Conservation (phyloP, 306 rosid genomes). For the Cyclanthera cordifolia region DNA sequence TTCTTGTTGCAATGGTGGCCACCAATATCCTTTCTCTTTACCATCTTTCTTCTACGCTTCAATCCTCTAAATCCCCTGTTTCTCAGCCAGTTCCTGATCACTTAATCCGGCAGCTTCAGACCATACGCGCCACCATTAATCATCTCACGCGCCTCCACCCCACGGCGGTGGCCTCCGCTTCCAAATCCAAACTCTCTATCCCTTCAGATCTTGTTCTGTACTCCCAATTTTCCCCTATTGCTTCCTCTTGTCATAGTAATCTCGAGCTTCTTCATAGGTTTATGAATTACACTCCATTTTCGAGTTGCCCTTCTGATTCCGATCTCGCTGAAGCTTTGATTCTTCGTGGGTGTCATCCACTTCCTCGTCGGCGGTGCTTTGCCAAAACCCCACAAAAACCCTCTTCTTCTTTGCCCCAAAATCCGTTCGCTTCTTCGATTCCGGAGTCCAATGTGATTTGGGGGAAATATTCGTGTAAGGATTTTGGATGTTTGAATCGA, state of each 20-base stretch:
- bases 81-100: conserved; percentile 57
- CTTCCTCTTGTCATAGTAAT: conserved; percentile 70
- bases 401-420: conserved; percentile 32
- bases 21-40: conserved; percentile 88
- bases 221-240: conserved; percentile 62
- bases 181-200: conserved; percentile 17
- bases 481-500: conserved; percentile 51
- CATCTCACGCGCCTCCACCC: conserved; percentile 80
- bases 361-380: conserved; percentile 94
- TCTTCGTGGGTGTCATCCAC: conserved; percentile 92
- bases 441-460: conserved; percentile 52
- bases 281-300: conserved; percentile 70
- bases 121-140: conserved; percentile 92
- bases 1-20: conserved; percentile 84
- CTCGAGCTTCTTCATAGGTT: conserved; percentile 67
- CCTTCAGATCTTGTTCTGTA: conserved; percentile 73
- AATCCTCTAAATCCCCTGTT: conserved; percentile 37
- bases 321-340: conserved; percentile 54
- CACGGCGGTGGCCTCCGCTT: background rate
- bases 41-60: conserved; percentile 70
- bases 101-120: conserved; percentile 67
- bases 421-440: conserved; percentile 45
- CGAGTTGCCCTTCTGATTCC: conserved; percentile 57
- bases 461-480: conserved; percentile 59
- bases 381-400: conserved; percentile 55